Evolutionary conservation across 1,284 basidiomycete species (phyloP).

Genomic region (Trichosporon coremiiforme): DNA sequence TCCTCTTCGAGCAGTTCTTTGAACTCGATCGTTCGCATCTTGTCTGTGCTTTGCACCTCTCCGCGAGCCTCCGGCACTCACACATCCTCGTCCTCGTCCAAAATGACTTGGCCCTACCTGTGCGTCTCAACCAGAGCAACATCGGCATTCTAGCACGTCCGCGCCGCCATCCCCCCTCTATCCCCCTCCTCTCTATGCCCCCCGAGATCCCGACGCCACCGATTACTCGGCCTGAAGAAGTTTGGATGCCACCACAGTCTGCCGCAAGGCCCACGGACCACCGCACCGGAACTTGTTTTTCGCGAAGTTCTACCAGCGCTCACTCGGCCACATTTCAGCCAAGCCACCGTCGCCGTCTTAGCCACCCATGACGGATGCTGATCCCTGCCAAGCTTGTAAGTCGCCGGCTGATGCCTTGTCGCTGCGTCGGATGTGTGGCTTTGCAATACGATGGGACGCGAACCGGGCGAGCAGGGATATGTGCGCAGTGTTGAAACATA

Average conservation of each 20-base stretch:
- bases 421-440: background rate
- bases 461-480: background rate
- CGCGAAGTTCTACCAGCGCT: background rate
- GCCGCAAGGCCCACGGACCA: background rate
- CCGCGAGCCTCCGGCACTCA: background rate
- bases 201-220: conserved; percentile 1
- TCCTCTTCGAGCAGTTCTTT: background rate
- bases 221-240: background rate
- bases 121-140: background rate
- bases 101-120: background rate
- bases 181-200: background rate
- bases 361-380: background rate
- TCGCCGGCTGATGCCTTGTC: background rate
- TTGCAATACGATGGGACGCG: background rate
- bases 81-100: too few relatives aligned
- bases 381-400: background rate
- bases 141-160: background rate
- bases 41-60: background rate
- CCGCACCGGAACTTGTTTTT: conserved; percentile 7
- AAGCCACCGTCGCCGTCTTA: background rate
- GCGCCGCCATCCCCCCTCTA: background rate
- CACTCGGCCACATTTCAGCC: background rate
- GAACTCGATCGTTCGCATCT: background rate
- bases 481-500: background rate
- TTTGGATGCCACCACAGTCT: background rate